phyloP scores from a whole-genome alignment of 306 rosid species.

The Chamaecrista fasciculata region DNA sequence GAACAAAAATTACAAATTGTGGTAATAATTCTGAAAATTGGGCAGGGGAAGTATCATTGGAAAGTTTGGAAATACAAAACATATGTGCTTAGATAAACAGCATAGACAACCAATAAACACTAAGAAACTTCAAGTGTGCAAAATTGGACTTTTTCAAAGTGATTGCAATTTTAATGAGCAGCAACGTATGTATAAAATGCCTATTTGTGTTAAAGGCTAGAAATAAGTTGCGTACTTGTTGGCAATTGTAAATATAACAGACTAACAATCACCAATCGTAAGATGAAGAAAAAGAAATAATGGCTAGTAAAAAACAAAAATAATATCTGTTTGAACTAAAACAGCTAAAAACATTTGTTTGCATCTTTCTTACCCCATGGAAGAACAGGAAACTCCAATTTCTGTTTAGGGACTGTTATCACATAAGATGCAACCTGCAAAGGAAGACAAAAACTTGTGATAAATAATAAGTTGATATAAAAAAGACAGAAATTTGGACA shows the following conservation, averaged over 20 bases:
- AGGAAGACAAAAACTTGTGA: background rate
- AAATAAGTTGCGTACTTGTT: background rate
- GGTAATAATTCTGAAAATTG: background rate
- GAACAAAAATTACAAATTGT: background rate
- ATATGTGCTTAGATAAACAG: background rate
- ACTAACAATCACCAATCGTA: background rate
- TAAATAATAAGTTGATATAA: background rate
- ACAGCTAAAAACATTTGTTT: slow-evolving; percentile 6
- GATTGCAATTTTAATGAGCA: background rate
- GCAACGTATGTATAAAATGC: background rate
- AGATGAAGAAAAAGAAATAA: background rate
- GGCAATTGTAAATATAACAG: background rate
- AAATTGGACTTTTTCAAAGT: background rate
- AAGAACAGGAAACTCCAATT: slow-evolving; percentile 78
- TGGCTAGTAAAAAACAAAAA: background rate
- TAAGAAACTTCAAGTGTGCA: background rate
- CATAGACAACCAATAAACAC: background rate
- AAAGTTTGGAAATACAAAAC: background rate
- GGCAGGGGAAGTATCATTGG: background rate
- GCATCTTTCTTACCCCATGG: slow-evolving; percentile 70
- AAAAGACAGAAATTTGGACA: background rate
- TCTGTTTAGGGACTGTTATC: slow-evolving; percentile 72
- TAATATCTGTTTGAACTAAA: background rate
- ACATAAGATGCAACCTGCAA: slow-evolving; percentile 73
- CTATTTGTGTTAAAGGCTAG: background rate